phyloP scores from a whole-genome alignment of 306 rosid species.

The Trifolium pratense region DNA sequence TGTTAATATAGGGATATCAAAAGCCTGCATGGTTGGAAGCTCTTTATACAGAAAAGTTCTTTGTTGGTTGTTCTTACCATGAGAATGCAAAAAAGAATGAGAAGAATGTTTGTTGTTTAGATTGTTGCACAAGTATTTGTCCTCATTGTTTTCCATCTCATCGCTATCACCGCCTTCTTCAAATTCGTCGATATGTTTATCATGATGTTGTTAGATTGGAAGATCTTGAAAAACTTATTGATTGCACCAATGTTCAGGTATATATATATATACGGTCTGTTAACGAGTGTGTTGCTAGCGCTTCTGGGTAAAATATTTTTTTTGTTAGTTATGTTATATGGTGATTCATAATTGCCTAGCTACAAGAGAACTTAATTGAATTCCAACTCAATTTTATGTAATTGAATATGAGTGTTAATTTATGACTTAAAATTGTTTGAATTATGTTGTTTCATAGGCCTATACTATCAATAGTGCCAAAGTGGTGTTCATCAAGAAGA shows the following conservation, averaged over 20 bases:
- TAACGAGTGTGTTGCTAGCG: neutral
- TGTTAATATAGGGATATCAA: constrained; percentile 61
- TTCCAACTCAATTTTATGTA: constrained; percentile 34
- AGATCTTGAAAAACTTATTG: constrained; percentile 94
- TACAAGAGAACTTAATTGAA: neutral
- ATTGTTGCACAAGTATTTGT: constrained; percentile 92
- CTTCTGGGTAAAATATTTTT: neutral
- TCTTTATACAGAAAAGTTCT: constrained; percentile 77
- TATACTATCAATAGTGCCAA: constrained; percentile 95
- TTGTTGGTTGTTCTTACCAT: constrained; percentile 75
- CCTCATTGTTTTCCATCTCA: constrained; percentile 93
- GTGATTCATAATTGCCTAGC: neutral
- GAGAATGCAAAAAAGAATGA: constrained; percentile 90
- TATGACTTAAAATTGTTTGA: constrained; percentile 28
- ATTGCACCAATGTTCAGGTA: constrained; percentile 96
- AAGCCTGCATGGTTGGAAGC: constrained; percentile 99
- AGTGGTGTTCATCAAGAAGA: constrained; percentile 96
- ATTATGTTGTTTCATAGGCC: constrained; percentile 53
- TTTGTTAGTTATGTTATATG: neutral
- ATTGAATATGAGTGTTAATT: constrained; percentile 4
- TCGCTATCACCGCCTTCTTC: constrained; percentile 91
- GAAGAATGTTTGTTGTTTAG: constrained; percentile 91
- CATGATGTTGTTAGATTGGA: constrained; percentile 92
- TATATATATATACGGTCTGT: neutral
- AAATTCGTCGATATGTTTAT: constrained; percentile 95